A percentile compares a stretch with the other conserved stretches of the same genome.
Conservation (phyloP, 768 basidiomycete genomes). For the Naganishia friedmannii region DNA sequence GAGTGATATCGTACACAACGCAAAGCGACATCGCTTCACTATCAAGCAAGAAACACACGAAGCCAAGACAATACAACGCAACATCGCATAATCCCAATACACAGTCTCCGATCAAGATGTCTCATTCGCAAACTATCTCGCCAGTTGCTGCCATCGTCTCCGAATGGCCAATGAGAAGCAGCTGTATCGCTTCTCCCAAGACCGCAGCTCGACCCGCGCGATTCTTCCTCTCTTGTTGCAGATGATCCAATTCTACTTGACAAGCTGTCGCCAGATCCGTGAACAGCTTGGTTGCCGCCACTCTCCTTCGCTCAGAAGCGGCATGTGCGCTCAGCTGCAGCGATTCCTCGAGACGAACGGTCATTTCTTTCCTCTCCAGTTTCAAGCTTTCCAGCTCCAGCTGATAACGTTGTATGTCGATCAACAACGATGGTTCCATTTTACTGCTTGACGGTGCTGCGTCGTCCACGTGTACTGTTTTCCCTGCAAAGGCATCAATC, state of each 20-base stretch:
- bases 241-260: not conserved
- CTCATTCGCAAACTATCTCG: too few species aligned
- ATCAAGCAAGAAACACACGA: not conserved
- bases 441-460: not conserved
- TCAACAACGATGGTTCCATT: not conserved
- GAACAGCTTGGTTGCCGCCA: not conserved
- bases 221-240: constrained; percentile 1
- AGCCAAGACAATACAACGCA: not conserved
- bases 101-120: not conserved
- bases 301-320: not conserved
- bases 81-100: not conserved
- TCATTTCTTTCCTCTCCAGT: not conserved
- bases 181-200: not conserved
- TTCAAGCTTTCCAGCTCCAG: not conserved
- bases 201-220: not conserved
- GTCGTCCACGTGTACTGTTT: not conserved
- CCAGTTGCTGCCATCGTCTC: too few species aligned
- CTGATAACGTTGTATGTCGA: not conserved
- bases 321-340: too few species aligned
- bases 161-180: not conserved
- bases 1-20: too few species aligned
- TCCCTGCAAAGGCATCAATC: not conserved
- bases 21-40: not conserved
- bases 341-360: not conserved
- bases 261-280: not conserved